Evolutionary conservation across 176 grass and related monocot species (phyloP), one percentile per base, ranked within the genome.

Genomic region (Juncus inflexus): DNA sequence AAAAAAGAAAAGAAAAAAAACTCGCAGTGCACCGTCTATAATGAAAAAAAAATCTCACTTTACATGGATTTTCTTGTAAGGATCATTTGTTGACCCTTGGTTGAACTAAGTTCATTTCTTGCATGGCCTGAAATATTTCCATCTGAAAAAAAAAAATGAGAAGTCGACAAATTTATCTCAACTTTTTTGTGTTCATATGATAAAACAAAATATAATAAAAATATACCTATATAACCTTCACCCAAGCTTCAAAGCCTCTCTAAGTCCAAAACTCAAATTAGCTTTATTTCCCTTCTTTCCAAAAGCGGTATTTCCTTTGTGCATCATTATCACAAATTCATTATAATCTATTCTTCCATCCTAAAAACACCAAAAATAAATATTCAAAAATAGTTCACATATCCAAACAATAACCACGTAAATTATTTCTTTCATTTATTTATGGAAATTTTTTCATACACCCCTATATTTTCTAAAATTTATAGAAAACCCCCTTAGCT

Each of bases 241-340:
- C 68, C 83, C 66, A 61, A 96, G 70, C 79, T 90, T 96, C 61
- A 90, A 78, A 66, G 87, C 91, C 75, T 96, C 91, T 62, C 91
- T 83, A 74, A 96, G 87, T 83, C 91, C 91, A 66, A 87, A 90
- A 55, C 87, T 96, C 67, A 67, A 74, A 19, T 80, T 75, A 8
- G 19, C 51, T 5, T 77, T 87, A 37, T 43, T 58, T 14, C 79
- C 76, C 45, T 90, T 96, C 73, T 88, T 87, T 39, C 84, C 84
- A 37, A 90, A 64, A 50, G 61, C 70, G n/a, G 83, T 81, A 83
- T 96, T 96, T 65, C 91, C 87, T 66, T 90, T 96, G 11, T 88
- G 91, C 91, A 96, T 96, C 91, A 96, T 96, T 12, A 73, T 77
- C 55, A 88, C 91, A 77, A 96, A 96, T 45, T 96, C 91, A 54